Conservation (phyloP, 1,139 yeast species). For the Lodderomyces jiufengensis region DNA sequence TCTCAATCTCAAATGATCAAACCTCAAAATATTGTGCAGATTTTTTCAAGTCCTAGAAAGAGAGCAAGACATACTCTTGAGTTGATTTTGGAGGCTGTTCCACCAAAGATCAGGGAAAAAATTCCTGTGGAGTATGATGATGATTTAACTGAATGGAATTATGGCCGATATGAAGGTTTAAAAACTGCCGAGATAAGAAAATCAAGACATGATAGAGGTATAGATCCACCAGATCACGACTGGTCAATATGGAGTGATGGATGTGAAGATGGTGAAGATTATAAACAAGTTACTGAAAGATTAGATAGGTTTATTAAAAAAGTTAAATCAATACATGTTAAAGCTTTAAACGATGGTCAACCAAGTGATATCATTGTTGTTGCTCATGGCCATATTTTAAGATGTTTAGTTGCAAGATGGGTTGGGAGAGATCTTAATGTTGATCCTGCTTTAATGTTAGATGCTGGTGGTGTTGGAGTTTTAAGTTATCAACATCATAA, state of each 20-base stretch:
- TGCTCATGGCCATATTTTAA: conserved; percentile 90
- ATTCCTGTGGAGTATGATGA: conserved; percentile 55
- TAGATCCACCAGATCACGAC: conserved; percentile 38
- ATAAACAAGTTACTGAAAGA: conserved; percentile 61
- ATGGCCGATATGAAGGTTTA: conserved; percentile 92
- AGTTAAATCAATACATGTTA: conserved; percentile 58
- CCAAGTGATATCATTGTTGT: conserved; percentile 75
- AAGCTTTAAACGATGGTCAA: conserved; percentile 50
- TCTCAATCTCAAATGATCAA: conserved; percentile 53
- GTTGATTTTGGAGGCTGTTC: conserved; percentile 47
- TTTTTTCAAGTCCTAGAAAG: conserved; percentile 74
- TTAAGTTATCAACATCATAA: conserved; percentile 84
- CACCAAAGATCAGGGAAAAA: conserved; percentile 41
- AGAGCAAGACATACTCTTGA: conserved; percentile 77
- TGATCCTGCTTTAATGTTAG: conserved; percentile 80
- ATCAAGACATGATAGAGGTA: conserved; percentile 58
- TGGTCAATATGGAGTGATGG: conserved; percentile 94
- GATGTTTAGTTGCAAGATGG: conserved; percentile 91
- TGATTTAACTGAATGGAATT: conserved; percentile 88
- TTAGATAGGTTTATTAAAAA: conserved; percentile 65
- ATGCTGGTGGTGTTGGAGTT: conserved; percentile 95
- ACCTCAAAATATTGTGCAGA: conserved; percentile 57
- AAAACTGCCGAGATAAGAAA: conserved; percentile 62
- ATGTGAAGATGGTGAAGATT: conserved; percentile 83
- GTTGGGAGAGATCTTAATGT: conserved; percentile 51